These are phyloP conservation scores for Penicillium brasilianum DNA, from an alignment of 2,329 filamentous ascomycete species.

Conservation along the genomic window DNA sequence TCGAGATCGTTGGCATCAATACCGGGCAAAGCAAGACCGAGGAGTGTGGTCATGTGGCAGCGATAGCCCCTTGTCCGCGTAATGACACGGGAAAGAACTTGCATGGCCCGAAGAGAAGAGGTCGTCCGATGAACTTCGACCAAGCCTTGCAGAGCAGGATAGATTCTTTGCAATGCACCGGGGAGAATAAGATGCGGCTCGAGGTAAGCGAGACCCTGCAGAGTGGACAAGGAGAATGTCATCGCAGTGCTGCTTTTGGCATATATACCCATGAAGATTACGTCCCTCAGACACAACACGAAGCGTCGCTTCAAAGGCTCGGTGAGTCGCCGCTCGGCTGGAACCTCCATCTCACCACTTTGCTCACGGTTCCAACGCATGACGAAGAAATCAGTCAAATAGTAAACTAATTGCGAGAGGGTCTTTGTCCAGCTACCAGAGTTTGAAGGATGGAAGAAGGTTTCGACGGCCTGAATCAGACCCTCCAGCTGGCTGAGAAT, in stretches of 20 bases:
- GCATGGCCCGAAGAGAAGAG: conserved; percentile 87
- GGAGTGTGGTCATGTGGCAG: conserved; percentile 89
- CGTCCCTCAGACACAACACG: conserved; percentile 84
- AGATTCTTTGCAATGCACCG: conserved; percentile 92
- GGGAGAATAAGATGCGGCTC: conserved; percentile 92
- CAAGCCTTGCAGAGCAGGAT: conserved; percentile 92
- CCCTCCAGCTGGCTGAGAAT: conserved; percentile 85
- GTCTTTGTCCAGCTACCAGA: conserved; percentile 90
- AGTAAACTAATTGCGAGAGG: conserved; percentile 87
- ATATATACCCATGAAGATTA: conserved; percentile 98
- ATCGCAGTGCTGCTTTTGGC: conserved; percentile 92
- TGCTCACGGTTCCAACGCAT: conserved; percentile 97
- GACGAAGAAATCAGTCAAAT: conserved; percentile 93
- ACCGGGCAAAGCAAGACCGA: conserved; percentile 91
- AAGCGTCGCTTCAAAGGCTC: conserved; percentile 84
- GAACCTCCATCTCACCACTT: conserved; percentile 87
- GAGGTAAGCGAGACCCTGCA: conserved; percentile 87
- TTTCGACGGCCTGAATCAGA: conserved; percentile 92
- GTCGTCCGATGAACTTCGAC: conserved; percentile 97
- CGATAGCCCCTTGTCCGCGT: conserved; percentile 92
- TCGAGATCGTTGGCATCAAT: conserved; percentile 98
- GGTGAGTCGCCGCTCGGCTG: conserved; percentile 77
- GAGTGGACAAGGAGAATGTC: conserved; percentile 85
- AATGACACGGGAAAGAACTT: conserved; percentile 91
- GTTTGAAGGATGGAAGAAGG: conserved; percentile 98